Evolutionary conservation across 2,329 filamentous ascomycete genomes (phyloP).

Genomic region (Claviceps maximensis): DNA sequence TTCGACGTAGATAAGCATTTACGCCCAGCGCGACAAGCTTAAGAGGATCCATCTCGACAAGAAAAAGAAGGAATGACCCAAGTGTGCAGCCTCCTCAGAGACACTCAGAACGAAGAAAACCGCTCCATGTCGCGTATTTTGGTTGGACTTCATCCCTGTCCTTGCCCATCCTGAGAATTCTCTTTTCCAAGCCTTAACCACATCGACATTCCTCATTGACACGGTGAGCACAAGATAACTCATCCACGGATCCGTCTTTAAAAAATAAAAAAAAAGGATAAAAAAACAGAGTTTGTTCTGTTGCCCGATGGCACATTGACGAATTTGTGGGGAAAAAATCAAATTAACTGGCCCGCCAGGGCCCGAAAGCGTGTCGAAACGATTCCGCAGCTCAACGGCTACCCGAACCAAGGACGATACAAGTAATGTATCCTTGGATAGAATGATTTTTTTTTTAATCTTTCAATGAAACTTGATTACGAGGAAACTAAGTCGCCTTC

Average conservation of each 20-base stretch:
- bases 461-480: background rate
- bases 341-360: background rate
- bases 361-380: background rate
- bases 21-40: background rate
- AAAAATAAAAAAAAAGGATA: background rate
- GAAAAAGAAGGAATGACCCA: no score
- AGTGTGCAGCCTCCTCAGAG: background rate
- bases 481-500: background rate
- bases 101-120: background rate
- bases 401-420: background rate
- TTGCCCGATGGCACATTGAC: background rate
- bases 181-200: background rate
- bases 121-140: background rate
- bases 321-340: background rate
- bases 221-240: background rate
- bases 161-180: background rate
- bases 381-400: background rate
- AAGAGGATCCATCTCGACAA: background rate
- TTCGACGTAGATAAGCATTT: constrained; percentile 4
- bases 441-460: background rate
- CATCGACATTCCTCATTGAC: background rate
- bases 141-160: background rate
- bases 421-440: background rate
- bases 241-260: background rate
- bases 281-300: background rate